phyloP scores from a whole-genome alignment of 768 basidiomycete species.

The Lepiota brunneoincarnata region DNA sequence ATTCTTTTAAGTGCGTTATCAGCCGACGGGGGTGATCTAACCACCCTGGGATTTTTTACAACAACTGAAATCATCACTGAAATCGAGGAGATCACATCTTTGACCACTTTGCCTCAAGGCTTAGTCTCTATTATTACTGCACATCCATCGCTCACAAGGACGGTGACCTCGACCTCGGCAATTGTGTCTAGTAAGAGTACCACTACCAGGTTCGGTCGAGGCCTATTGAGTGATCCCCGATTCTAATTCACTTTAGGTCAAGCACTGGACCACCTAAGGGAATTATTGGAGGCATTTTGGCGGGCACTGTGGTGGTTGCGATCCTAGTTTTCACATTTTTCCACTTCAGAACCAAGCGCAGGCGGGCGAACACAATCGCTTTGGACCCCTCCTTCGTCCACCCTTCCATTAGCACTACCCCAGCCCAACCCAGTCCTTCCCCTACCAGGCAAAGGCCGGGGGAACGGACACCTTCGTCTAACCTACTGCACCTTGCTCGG shows the following conservation, averaged over 20 bases:
- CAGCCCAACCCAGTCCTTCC: too few relatives aligned
- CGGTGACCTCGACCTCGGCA: neutral
- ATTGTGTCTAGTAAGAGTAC: neutral
- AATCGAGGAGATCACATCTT: neutral
- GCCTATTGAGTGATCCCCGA: too few relatives aligned
- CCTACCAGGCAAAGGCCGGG: too few relatives aligned
- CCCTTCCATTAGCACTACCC: too few relatives aligned
- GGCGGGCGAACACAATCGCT: too few relatives aligned
- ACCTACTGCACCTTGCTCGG: too few relatives aligned
- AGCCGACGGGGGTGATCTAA: neutral
- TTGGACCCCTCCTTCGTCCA: too few relatives aligned
- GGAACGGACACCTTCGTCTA: too few relatives aligned
- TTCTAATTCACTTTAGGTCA: neutral
- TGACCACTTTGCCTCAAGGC: neutral
- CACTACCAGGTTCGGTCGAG: neutral
- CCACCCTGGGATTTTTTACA: neutral
- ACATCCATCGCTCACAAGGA: neutral
- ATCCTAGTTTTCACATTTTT: neutral
- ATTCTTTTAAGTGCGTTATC: too few relatives aligned
- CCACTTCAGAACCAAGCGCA: neutral
- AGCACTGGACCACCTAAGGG: neutral
- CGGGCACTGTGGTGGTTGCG: neutral
- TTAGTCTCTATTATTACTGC: neutral
- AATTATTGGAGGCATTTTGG: conserved; percentile 2
- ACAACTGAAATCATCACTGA: neutral